Evolutionary conservation across 306 rosid species (phyloP).

Genomic region (Cucumis hystrix): DNA sequence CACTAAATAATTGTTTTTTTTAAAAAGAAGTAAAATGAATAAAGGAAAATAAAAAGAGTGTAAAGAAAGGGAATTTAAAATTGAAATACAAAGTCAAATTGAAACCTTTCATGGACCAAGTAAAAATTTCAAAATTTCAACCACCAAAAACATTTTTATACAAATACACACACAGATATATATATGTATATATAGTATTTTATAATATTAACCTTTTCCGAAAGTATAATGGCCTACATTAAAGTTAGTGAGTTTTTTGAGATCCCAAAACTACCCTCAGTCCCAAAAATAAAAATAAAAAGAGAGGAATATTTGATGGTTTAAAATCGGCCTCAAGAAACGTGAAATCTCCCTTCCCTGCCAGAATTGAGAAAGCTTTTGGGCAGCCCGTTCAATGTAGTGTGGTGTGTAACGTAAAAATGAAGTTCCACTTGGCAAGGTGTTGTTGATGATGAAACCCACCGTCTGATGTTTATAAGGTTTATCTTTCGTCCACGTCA

Average conservation of each 20-base stretch:
- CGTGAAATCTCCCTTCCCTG: neutral
- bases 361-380: neutral
- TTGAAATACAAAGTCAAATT: too few species aligned
- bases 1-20: too few species aligned
- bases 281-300: neutral
- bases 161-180: neutral
- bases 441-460: neutral
- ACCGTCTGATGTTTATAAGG: neutral
- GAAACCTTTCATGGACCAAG: too few species aligned
- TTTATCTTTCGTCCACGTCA: neutral
- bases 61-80: too few species aligned
- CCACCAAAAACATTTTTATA: neutral
- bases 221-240: neutral
- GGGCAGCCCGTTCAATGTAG: neutral
- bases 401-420: neutral
- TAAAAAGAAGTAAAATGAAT: too few species aligned
- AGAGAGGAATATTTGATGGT: neutral
- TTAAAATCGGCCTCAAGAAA: neutral
- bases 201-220: neutral
- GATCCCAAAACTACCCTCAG: neutral
- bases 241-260: neutral
- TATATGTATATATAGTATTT: neutral
- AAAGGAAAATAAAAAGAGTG: too few species aligned
- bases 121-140: too few species aligned
- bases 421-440: slow-evolving; percentile 14